Evolutionary conservation across 164 flowering plant species (phyloP).

Genomic region (Dillenia suffruticosa): DNA sequence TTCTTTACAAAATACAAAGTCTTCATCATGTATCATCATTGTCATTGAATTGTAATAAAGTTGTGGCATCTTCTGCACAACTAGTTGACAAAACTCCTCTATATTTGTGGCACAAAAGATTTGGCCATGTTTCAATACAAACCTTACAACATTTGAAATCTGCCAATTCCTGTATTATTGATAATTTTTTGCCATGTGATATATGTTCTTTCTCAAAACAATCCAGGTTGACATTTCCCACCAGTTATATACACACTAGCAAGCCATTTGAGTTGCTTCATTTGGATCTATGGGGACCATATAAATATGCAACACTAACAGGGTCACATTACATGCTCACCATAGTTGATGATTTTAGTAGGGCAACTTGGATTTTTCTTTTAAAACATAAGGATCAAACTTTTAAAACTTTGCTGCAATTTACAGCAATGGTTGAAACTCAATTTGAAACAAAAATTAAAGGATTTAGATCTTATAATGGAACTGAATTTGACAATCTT

Average conservation of each 20-base stretch:
- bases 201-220: not conserved
- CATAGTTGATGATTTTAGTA: not conserved
- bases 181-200: not conserved
- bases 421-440: slow-evolving; percentile 1
- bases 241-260: not conserved
- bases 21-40: no score
- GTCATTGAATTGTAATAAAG: no score
- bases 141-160: no score
- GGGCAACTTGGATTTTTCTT: not conserved
- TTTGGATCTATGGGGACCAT: not conserved
- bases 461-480: slow-evolving; percentile 7
- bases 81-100: no score
- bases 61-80: no score
- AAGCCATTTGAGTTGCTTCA: not conserved
- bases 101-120: no score
- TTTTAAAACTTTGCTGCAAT: not conserved
- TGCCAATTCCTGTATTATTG: no score
- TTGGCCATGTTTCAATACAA: no score
- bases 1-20: no score
- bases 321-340: not conserved
- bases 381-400: not conserved
- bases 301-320: not conserved
- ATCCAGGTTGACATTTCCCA: not conserved
- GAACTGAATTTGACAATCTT: slow-evolving; percentile 3
- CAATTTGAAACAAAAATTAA: not conserved